These are phyloP conservation scores for Diaporthe destruens DNA, from an alignment of 2,329 filamentous ascomycete genomes.

Conservation along the genomic window DNA sequence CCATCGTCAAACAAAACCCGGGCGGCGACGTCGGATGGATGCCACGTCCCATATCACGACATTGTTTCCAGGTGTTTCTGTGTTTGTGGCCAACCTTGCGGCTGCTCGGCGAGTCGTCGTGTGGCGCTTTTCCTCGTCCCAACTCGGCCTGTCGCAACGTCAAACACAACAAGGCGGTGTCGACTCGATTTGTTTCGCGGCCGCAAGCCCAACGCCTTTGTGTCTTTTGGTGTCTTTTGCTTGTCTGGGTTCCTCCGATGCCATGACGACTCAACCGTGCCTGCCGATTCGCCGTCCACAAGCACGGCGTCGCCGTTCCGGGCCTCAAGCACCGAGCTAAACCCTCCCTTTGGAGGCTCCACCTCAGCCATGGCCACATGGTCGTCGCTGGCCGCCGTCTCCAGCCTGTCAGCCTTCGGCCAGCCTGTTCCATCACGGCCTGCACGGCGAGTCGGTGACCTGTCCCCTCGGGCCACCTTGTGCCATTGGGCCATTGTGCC, in stretches of 20 bases:
- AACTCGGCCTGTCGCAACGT: conserved; percentile 30
- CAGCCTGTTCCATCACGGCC: conserved; percentile 7
- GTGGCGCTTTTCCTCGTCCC: conserved; percentile 21
- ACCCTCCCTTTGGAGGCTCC: conserved; percentile 10
- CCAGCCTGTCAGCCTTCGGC: no score
- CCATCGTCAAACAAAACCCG: conserved; percentile 21
- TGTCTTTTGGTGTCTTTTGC: no score
- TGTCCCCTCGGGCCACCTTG: conserved; percentile 7
- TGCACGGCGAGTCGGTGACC: conserved; percentile 6
- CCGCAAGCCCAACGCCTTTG: conserved; percentile 4
- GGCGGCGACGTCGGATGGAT: conserved; percentile 15
- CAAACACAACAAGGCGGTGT: conserved; percentile 33
- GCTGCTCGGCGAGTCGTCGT: conserved; percentile 26
- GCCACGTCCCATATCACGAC: conserved; percentile 28
- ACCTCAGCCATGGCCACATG: not conserved
- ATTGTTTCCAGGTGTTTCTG: conserved; percentile 31
- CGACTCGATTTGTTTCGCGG: conserved; percentile 31
- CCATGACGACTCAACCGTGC: not conserved
- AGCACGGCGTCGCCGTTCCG: conserved; percentile 21
- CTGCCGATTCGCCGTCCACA: conserved; percentile 16
- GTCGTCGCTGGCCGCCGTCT: not conserved
- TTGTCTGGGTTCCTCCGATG: not conserved
- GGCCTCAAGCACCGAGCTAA: not conserved
- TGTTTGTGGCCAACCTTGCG: conserved; percentile 24
- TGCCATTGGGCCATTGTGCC: not conserved